phyloP scores from a whole-genome alignment of 257 asterid genomes.

The Ocimum tenuiflorum region DNA sequence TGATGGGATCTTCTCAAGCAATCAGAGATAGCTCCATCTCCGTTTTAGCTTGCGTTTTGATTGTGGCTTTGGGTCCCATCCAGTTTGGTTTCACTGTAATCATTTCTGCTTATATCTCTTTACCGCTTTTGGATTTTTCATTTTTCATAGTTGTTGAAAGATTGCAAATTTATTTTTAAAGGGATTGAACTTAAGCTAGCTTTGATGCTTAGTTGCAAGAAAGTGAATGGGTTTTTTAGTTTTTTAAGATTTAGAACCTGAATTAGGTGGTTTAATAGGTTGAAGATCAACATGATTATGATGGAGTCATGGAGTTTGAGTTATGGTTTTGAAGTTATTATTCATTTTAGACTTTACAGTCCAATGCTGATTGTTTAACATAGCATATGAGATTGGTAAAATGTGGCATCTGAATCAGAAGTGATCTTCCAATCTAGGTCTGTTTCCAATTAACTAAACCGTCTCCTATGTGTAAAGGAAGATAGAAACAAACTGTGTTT shows the following conservation, averaged over 20 bases:
- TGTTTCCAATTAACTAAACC: not conserved
- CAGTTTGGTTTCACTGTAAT: constrained; percentile 91
- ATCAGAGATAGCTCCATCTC: constrained; percentile 74
- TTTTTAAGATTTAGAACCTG: not conserved
- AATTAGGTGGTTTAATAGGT: not conserved
- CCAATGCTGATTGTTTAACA: not conserved
- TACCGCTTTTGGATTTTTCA: not conserved
- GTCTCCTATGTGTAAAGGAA: not conserved
- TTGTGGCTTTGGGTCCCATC: constrained; percentile 86
- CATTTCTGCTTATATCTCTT: not conserved
- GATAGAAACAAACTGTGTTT: not conserved
- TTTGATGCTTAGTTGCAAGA: not conserved
- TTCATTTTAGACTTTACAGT: not conserved
- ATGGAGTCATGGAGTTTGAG: constrained; percentile 4
- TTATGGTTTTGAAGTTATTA: not conserved
- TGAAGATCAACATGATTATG: no score
- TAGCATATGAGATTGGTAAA: not conserved
- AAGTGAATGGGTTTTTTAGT: not conserved
- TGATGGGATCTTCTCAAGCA: constrained; percentile 68
- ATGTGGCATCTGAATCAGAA: not conserved
- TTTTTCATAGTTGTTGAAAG: not conserved
- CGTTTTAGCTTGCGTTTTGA: constrained; percentile 79
- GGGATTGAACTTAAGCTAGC: not conserved
- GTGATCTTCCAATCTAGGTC: not conserved
- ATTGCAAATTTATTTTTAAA: not conserved